Evolutionary conservation across 192 early-diverging fungal genomes (phyloP), one percentile per base, ranked within the genome.

Genomic region (Entomortierella parvispora): DNA sequence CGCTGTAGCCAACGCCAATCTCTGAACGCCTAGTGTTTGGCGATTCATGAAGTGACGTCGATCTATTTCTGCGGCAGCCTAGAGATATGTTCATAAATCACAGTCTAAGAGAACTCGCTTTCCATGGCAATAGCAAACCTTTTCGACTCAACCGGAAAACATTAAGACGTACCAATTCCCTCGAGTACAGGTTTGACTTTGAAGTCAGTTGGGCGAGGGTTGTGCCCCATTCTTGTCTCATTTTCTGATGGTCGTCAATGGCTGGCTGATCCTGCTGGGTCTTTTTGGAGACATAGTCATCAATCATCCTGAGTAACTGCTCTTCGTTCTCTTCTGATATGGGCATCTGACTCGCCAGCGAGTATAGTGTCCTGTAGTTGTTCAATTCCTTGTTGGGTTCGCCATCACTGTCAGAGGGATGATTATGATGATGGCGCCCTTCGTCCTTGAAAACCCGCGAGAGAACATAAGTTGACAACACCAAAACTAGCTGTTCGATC

Each of bases 391-490:
- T 26, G 42, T 25, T 17, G 1, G 6, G 25, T 18, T n/a, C 31
- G 46, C 18, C 4, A 8, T 18, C 18, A 23, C 15, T 26, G n/a
- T 1, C 57, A 26, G n/a, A n/a, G n/a, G n/a, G n/a, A n/a, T n/a
- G n/a, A n/a, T n/a, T n/a, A n/a, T n/a, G n/a, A n/a, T n/a, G n/a
- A n/a, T n/a, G n/a, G n/a, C n/a, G n/a, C n/a, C n/a, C n/a, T 5
- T 68, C 65, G 2, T 58, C 15, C 14, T 42, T 46, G 20, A 66
- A 34, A 17, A 50, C 55, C 0, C 29, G 60, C 0, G 74, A 62
- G 8, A 77, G 48, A 2, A 77, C 66, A 50, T 68, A 64, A 3
- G 65, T 77, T 7, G 74, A 77, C 2, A 77, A 65, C 18, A 68
- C 45, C 54, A 77, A 29, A 8, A 77, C 52, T 54, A 77, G 31